Percentiles rank a stretch among this genome's conserved stretches.
Evolutionary conservation across 495 filamentous ascomycete genomes (phyloP).

Genomic region (Penicillium paradoxum): DNA sequence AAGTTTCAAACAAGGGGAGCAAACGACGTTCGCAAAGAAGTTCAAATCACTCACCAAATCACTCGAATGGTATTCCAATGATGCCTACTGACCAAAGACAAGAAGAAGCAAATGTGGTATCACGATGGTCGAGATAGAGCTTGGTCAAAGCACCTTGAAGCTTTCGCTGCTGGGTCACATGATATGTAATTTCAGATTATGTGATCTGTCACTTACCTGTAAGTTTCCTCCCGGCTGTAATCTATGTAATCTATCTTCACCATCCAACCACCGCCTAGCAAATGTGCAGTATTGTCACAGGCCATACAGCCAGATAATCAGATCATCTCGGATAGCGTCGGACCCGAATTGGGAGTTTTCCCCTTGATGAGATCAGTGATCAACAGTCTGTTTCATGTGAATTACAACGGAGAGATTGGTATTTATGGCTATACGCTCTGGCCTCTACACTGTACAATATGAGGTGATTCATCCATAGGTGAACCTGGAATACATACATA

Average conservation of each 20-base stretch:
- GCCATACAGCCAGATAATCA: neutral
- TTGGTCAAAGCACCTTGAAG: conserved; percentile 4
- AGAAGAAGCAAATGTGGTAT: conserved; percentile 1
- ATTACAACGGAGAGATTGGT: no score
- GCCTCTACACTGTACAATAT: neutral
- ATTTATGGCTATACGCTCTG: no score
- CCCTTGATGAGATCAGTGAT: conserved; percentile 8
- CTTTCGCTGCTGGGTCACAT: conserved; percentile 4
- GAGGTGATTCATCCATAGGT: neutral
- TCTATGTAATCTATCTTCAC: neutral
- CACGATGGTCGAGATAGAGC: conserved; percentile 9
- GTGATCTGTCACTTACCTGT: neutral
- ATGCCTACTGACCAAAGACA: neutral
- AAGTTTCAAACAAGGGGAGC: neutral
- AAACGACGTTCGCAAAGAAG: neutral
- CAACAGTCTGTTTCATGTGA: neutral
- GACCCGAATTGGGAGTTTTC: conserved; percentile 4
- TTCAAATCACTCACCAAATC: conserved; percentile 5
- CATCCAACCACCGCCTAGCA: no score
- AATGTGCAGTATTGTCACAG: neutral
- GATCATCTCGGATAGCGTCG: conserved; percentile 26
- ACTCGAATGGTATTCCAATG: neutral
- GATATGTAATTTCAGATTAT: conserved; percentile 1
- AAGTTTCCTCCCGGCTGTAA: no score
- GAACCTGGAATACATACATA: no score